phyloP scores from a whole-genome alignment of 495 filamentous ascomycete genomes.

The Talaromyces liani region DNA sequence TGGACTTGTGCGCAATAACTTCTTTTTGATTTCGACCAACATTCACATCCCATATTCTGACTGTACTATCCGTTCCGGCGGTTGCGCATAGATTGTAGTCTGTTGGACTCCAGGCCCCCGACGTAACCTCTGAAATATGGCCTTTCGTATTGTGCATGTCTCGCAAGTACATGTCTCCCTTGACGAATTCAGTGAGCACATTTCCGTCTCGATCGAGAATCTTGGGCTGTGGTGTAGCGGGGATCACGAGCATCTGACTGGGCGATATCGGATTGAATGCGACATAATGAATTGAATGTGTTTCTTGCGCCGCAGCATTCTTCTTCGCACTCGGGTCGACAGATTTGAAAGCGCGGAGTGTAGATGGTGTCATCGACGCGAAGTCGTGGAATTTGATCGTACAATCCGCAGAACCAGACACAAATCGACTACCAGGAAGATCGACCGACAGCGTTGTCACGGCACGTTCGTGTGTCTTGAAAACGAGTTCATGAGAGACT shows the following conservation, averaged over 20 bases:
- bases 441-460: slow-evolving; percentile 80
- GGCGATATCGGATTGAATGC: slow-evolving; percentile 81
- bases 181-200: slow-evolving; percentile 74
- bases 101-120: slow-evolving; percentile 81
- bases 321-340: slow-evolving; percentile 81
- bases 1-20: slow-evolving; percentile 91
- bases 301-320: slow-evolving; percentile 63
- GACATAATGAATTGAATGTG: slow-evolving; percentile 78
- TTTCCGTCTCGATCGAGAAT: slow-evolving; percentile 86
- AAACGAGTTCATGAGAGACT: slow-evolving; percentile 82
- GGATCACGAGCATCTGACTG: slow-evolving; percentile 73
- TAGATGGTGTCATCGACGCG: slow-evolving; percentile 88
- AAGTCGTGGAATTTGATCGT: slow-evolving; percentile 92
- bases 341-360: slow-evolving; percentile 84
- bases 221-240: slow-evolving; percentile 81
- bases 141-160: slow-evolving; percentile 97
- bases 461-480: slow-evolving; percentile 87
- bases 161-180: slow-evolving; percentile 96
- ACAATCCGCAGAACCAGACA: slow-evolving; percentile 86
- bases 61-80: slow-evolving; percentile 84
- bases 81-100: slow-evolving; percentile 79
- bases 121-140: slow-evolving; percentile 82
- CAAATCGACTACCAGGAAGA: slow-evolving; percentile 72
- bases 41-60: slow-evolving; percentile 95
- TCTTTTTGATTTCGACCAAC: slow-evolving; percentile 80